Evolutionary conservation across 1,139 yeast species (phyloP).

Genomic region (Groenewaldozyma sp.): DNA sequence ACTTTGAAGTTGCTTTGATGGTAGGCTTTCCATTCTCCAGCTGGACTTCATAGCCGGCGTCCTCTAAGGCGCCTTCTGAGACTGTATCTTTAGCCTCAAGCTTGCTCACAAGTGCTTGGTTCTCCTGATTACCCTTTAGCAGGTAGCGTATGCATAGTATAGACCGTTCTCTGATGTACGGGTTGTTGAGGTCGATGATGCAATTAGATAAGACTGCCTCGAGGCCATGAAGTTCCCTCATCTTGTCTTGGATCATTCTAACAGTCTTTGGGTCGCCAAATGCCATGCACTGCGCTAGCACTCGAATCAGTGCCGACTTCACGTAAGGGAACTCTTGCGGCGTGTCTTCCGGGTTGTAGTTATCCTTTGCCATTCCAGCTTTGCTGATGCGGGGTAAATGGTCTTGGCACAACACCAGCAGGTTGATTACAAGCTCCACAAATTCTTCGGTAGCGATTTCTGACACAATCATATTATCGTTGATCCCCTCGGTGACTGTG

Average conservation of each 20-base stretch:
- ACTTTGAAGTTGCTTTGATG: constrained; percentile 22
- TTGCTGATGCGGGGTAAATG: neutral
- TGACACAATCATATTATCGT: neutral
- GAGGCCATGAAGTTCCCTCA: constrained; percentile 60
- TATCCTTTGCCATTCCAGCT: neutral
- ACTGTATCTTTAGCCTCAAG: constrained; percentile 50
- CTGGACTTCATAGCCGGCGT: constrained; percentile 53
- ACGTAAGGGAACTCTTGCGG: neutral
- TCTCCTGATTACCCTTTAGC: constrained; percentile 50
- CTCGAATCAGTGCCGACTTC: neutral
- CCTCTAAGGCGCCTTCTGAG: constrained; percentile 40
- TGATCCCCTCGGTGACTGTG: neutral
- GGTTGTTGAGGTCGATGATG: constrained; percentile 78
- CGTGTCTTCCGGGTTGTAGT: neutral
- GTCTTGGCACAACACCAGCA: neutral
- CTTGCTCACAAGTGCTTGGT: constrained; percentile 65
- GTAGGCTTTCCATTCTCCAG: constrained; percentile 46
- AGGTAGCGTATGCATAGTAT: constrained; percentile 68
- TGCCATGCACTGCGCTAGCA: neutral
- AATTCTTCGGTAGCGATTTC: neutral
- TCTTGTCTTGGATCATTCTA: constrained; percentile 45
- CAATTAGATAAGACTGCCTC: constrained; percentile 71
- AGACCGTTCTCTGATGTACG: constrained; percentile 76
- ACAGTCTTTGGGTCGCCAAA: neutral
- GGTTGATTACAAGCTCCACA: neutral